Percentiles rank a stretch among this genome's conserved stretches.
phyloP scores from a whole-genome alignment of 2,329 filamentous ascomycete species.

The Alternaria conjuncta region DNA sequence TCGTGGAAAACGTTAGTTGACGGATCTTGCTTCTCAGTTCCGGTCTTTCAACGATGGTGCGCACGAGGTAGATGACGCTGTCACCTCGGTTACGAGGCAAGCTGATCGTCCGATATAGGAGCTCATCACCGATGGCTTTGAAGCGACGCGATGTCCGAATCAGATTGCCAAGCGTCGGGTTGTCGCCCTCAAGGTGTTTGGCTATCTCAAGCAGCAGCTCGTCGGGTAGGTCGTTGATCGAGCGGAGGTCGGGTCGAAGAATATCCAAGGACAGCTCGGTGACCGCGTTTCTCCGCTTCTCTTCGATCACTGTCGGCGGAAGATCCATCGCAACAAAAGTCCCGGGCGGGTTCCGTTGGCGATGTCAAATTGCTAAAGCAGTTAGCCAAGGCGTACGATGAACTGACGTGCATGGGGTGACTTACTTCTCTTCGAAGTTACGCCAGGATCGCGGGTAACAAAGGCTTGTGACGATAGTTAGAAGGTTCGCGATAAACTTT shows the following conservation, averaged over 20 bases:
- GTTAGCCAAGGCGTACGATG: background rate
- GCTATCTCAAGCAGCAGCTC: background rate
- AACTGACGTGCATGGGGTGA: background rate
- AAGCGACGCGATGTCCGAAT: background rate
- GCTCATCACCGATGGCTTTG: background rate
- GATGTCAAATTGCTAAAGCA: background rate
- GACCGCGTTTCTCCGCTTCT: background rate
- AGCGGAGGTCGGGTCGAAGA: background rate
- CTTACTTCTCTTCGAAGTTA: background rate
- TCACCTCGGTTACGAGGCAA: background rate
- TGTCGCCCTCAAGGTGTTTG: background rate
- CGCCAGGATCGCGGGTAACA: background rate
- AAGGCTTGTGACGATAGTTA: background rate
- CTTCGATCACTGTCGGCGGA: background rate
- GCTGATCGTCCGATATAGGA: background rate
- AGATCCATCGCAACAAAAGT: background rate
- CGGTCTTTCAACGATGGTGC: background rate
- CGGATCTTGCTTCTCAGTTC: background rate
- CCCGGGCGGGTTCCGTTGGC: background rate
- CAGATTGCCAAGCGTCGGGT: background rate
- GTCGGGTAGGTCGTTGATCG: background rate
- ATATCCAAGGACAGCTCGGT: background rate
- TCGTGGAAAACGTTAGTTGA: background rate
- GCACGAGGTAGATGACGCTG: background rate
- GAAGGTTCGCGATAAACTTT: background rate